A percentile compares a stretch with the other conserved stretches of the same genome.
phyloP scores from a whole-genome alignment of 495 filamentous ascomycete species.

The Pyrenula massariospora region DNA sequence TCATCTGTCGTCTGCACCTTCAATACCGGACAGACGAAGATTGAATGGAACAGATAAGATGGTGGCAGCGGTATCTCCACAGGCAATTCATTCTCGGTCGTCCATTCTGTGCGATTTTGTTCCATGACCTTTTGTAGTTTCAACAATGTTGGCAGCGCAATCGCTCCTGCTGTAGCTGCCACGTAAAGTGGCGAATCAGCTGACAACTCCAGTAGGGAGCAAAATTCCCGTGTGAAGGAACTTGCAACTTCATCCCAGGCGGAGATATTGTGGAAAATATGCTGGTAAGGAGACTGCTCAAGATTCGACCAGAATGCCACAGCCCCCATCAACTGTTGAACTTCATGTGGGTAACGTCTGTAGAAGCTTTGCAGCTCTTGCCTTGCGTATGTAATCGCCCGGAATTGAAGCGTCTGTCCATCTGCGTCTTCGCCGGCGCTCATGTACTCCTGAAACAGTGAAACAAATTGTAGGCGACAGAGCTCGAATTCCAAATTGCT shows the following conservation, averaged over 20 bases:
- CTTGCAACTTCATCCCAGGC: constrained; percentile 71
- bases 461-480: constrained; percentile 68
- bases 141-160: constrained; percentile 73
- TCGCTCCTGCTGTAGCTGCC: constrained; percentile 79
- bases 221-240: constrained; percentile 89
- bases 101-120: constrained; percentile 88
- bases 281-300: constrained; percentile 56
- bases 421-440: constrained; percentile 11
- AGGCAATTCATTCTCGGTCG: constrained; percentile 76
- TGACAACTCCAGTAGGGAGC: constrained; percentile 75
- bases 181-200: constrained; percentile 86
- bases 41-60: constrained; percentile 83
- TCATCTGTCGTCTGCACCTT: constrained; percentile 90
- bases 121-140: constrained; percentile 77
- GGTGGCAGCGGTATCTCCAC: constrained; percentile 84
- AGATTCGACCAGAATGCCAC: constrained; percentile 68
- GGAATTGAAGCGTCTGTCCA: constrained; percentile 21
- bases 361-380: constrained; percentile 54
- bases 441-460: constrained; percentile 55
- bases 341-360: constrained; percentile 57
- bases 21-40: constrained; percentile 94
- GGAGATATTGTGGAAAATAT: constrained; percentile 57
- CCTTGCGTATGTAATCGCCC: constrained; percentile 45
- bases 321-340: constrained; percentile 63
- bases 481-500: constrained; percentile 94